These are phyloP conservation scores for Trichophyton verrucosum DNA, from an alignment of 2,329 filamentous ascomycete genomes.

Conservation along the genomic window DNA sequence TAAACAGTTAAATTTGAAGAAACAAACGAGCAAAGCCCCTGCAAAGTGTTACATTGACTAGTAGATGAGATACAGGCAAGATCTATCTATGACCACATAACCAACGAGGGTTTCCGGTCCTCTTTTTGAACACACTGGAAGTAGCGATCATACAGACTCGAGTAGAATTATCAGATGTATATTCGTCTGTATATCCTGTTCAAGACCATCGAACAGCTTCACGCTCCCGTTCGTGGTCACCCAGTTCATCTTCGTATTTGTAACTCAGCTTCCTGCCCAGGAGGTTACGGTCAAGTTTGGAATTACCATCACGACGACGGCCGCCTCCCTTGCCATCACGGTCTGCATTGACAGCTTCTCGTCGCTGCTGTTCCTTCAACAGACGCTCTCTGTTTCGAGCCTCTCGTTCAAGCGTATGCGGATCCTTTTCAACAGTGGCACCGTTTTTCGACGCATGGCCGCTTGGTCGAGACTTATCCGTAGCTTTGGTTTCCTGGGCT, in stretches of 20 bases:
- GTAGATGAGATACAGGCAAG: background rate
- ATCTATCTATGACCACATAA: background rate
- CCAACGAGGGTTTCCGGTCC: too few relatives aligned
- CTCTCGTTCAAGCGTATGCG: slow-evolving; percentile 63
- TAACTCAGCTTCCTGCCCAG: slow-evolving; percentile 32
- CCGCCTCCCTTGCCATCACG: slow-evolving; percentile 21
- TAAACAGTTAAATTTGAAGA: background rate
- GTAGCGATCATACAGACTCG: background rate
- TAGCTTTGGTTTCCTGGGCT: background rate
- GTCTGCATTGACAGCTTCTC: slow-evolving; percentile 38
- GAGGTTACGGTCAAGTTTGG: slow-evolving; percentile 22
- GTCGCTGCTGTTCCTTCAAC: slow-evolving; percentile 53
- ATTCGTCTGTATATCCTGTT: background rate
- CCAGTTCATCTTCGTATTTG: slow-evolving; percentile 39
- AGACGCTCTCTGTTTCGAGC: slow-evolving; percentile 50
- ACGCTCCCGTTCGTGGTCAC: slow-evolving; percentile 29
- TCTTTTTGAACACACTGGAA: background rate
- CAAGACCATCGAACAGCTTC: slow-evolving; percentile 25
- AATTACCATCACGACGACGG: slow-evolving; percentile 21
- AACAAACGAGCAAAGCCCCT: background rate
- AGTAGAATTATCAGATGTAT: background rate
- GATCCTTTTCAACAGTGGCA: slow-evolving; percentile 43
- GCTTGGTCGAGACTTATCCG: background rate
- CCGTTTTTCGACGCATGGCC: slow-evolving; percentile 8
- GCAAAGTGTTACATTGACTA: background rate